Evolutionary conservation across 2,329 filamentous ascomycete species (phyloP).

Genomic region (Westerdykella ornata): DNA sequence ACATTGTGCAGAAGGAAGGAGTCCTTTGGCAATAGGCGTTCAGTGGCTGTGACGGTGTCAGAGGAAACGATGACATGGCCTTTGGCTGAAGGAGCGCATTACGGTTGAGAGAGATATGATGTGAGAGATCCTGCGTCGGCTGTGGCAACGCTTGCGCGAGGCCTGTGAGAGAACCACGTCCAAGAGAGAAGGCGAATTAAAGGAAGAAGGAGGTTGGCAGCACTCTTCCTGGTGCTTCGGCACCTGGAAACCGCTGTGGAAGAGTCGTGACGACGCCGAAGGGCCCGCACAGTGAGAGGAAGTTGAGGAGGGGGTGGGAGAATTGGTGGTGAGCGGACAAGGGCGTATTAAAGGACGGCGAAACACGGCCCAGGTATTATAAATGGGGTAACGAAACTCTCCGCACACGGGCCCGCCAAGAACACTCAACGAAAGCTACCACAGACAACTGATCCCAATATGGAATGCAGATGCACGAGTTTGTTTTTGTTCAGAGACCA

Average conservation of each 20-base stretch:
- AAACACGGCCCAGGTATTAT: too few relatives aligned
- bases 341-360: background rate
- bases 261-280: constrained; percentile 2
- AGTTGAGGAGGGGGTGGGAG: background rate
- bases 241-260: constrained; percentile 4
- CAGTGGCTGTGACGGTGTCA: constrained; percentile 18
- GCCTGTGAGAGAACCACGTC: constrained; percentile 15
- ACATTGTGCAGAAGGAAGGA: constrained; percentile 26
- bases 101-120: constrained; percentile 27
- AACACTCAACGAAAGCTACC: too few relatives aligned
- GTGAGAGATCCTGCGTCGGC: constrained; percentile 25
- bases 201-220: constrained; percentile 7
- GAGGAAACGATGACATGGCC: constrained; percentile 14
- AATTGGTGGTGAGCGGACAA: background rate
- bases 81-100: constrained; percentile 20
- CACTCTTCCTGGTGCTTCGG: background rate
- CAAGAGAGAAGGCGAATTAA: constrained; percentile 6
- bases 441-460: too few relatives aligned
- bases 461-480: too few relatives aligned
- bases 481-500: too few relatives aligned
- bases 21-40: constrained; percentile 26
- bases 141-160: constrained; percentile 28
- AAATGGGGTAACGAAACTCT: too few relatives aligned
- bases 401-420: too few relatives aligned
- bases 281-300: constrained; percentile 1